These are phyloP conservation scores for Kluyveromyces dobzhanskii DNA, from an alignment of 805 yeast genomes.

Conservation along the genomic window DNA sequence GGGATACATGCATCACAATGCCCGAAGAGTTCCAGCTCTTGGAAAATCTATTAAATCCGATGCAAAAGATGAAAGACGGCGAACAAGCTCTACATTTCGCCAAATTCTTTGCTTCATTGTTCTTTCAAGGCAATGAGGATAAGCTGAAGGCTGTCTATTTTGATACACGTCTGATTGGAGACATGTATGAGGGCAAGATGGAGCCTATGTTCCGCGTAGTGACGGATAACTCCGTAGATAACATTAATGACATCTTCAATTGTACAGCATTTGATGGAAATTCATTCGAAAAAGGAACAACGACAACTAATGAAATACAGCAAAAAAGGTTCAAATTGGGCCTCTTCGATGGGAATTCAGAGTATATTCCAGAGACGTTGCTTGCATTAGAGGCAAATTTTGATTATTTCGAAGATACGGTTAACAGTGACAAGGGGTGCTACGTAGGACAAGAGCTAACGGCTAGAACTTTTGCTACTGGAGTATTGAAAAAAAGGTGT, in stretches of 20 bases:
- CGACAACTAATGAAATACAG: slow-evolving; percentile 28
- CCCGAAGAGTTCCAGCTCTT: slow-evolving; percentile 26
- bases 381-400: slow-evolving; percentile 81
- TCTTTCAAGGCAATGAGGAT: slow-evolving; percentile 17
- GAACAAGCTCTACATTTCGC: slow-evolving; percentile 17
- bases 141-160: slow-evolving; percentile 15
- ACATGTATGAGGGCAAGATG: slow-evolving; percentile 55
- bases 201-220: slow-evolving; percentile 58
- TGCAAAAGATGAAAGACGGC: slow-evolving; percentile 15
- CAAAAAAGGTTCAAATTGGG: slow-evolving; percentile 40
- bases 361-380: slow-evolving; percentile 39
- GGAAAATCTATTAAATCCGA: slow-evolving; percentile 20
- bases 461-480: slow-evolving; percentile 76
- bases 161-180: slow-evolving; percentile 28
- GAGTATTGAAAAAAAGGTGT: slow-evolving; percentile 73
- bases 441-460: slow-evolving; percentile 95
- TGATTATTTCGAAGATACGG: slow-evolving; percentile 62
- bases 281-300: slow-evolving; percentile 12
- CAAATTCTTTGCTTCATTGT: slow-evolving; percentile 13
- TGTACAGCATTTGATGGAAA: slow-evolving; percentile 1
- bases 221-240: slow-evolving; percentile 21
- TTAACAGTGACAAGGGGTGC: slow-evolving; percentile 88
- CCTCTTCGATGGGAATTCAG: slow-evolving; percentile 45
- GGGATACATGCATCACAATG: slow-evolving; percentile 21
- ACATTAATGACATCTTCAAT: slow-evolving; percentile 23